These are phyloP conservation scores for Albugo candida DNA, from an alignment of 352 stramenopile species.

Conservation along the genomic window DNA sequence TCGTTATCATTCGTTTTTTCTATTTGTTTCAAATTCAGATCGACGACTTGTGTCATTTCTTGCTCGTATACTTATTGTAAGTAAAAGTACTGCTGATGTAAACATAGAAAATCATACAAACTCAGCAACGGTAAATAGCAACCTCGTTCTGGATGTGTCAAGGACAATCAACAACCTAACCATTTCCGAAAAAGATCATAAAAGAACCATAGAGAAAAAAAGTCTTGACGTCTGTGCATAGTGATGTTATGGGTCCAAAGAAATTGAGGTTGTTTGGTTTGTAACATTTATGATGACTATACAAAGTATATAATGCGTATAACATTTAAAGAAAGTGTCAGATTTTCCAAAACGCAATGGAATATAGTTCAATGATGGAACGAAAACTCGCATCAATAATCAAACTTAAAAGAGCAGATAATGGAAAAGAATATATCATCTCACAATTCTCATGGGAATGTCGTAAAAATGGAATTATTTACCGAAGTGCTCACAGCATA, in stretches of 20 bases:
- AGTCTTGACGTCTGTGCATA: background rate
- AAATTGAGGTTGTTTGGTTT: background rate
- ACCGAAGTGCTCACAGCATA: slow-evolving; percentile 5
- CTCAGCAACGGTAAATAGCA: background rate
- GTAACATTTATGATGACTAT: slow-evolving; percentile 7
- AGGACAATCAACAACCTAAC: background rate
- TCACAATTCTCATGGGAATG: slow-evolving; percentile 1
- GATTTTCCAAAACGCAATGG: slow-evolving; percentile 1
- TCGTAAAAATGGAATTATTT: slow-evolving; percentile 1
- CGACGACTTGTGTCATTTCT: slow-evolving; percentile 6
- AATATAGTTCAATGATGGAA: too few relatives aligned
- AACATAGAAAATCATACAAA: too few relatives aligned
- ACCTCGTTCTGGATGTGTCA: background rate
- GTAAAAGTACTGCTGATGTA: too few relatives aligned
- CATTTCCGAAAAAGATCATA: background rate
- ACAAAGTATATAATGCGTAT: slow-evolving; percentile 7
- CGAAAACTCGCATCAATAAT: slow-evolving; percentile 8
- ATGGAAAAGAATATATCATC: slow-evolving; percentile 10
- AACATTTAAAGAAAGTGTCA: slow-evolving; percentile 12
- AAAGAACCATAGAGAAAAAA: background rate
- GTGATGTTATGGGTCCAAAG: background rate
- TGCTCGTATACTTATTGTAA: too few relatives aligned
- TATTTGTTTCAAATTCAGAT: slow-evolving; percentile 8
- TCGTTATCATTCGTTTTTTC: slow-evolving; percentile 8
- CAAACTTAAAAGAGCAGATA: slow-evolving; percentile 14